Evolutionary conservation across 139 green algal genomes (phyloP), one percentile per base, ranked within the genome.

Genomic region (Monoraphidium neglectum): DNA sequence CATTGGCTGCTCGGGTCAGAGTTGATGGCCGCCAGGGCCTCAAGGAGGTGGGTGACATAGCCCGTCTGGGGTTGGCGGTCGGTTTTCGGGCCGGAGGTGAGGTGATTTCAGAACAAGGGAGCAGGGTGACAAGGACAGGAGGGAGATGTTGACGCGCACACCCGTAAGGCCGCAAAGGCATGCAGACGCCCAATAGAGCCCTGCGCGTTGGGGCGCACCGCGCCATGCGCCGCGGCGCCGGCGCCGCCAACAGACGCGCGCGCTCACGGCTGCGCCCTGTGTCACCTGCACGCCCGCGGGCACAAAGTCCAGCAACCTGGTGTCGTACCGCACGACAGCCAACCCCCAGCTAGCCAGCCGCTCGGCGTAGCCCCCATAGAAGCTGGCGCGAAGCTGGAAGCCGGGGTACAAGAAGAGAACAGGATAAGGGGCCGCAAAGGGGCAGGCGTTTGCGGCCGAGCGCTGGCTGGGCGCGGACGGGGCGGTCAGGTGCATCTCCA

Each of bases 301-400:
- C 37, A 78, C 43, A 1, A 78, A 37, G 33, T 60, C 32, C 21
- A 78, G 24, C 21, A 78, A 61, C 13, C 60, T 26, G 38, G 77
- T 26, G 66, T 82, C 68, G 64, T 82, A 82, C 30, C 71, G 67
- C 38, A 82, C 28, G 12, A 75, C 67, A 16, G 68, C 76, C 59
- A 57, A 82, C 12, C 68, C 76, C 76, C 76, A 82, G 57, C 49
- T 70, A 36, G 67, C 67, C 3, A 82, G 54, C 18, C 56, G 66
- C 24, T 26, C 16, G 10, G 68, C 67, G 37, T 82, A 82, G 18
- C 35, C 36, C 1, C n/a, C 43, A 38, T 82, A 82, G 57, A 72
- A 77, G 10, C 67, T 62, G 21, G 76, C 57, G 4, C 16, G 10
- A 26, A 77, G 46, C 68, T 80, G 72, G 43, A 78, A 78, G 16